Base-by-base conservation (phyloP, 306 rosid species). In the Corylus americana region DNA sequence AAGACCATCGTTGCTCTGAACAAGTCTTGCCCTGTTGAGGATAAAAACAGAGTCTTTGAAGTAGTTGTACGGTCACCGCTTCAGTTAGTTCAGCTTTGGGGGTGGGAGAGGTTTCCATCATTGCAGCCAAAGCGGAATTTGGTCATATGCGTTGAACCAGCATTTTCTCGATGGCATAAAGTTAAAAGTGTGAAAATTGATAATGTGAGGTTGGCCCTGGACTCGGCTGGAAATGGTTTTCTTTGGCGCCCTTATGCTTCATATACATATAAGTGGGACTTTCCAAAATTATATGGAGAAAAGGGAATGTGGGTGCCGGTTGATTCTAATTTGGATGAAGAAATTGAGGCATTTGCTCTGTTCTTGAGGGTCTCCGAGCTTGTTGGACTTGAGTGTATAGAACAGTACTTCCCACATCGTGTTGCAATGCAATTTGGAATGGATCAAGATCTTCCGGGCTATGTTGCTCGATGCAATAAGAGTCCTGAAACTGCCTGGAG, bases 401-500 rank as follows among this genome's bases (percentile, higher is more conserved):
- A 85, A 71, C 77, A 75, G 18, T 91, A 91, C 73, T 79, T 83
- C 12, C 92, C 92, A 4, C 90, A 88, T 68, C 70, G 90, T 74
- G 89, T 91, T 29, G 82, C 91, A 3, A 76, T 85, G 91, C 92
- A 88, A 77, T 88, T 90, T 72, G 91, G 95, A 48, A 72, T 86
- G 79, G 93, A 91, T 81, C 93, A 89, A 80, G 93, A 85, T 68
- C 44, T 89, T 64, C 93, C 89, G 0, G 72, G 74, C 39, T 75
- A 51, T 62, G 75, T 55, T 66, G 25, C 77, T 55, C 42, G n/a
- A 17, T 10, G 13, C 11, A 55, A 69, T 22, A 29, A 55, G 25
- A 73, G 39, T 63, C 45, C 22, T 29, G 79, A 44, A 44, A 29
- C 61, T 66, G 87, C 87, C 42, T 87, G 91, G 91, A 55, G 31